A percentile compares a stretch with the other conserved stretches of the same genome.
These are phyloP conservation scores for Rhizophora apiculata DNA, from an alignment of 345 rosid species.

Conservation along the genomic window DNA sequence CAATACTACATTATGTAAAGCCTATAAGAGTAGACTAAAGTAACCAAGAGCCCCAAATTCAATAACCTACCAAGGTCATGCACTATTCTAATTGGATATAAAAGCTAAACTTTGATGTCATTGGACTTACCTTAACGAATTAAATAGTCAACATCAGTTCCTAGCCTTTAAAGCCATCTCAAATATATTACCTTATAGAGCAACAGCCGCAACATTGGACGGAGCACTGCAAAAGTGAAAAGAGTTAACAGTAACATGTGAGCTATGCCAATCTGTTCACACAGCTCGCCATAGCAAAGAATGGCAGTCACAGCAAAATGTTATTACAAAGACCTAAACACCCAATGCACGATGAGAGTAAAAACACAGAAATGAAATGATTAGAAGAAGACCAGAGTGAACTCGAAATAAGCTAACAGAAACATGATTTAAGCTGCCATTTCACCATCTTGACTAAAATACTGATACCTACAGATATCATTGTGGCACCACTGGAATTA, in stretches of 20 bases:
- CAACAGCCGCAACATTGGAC: constrained; percentile 55
- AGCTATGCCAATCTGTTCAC: no score
- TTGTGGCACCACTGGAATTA: constrained; percentile 51
- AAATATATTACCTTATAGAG: constrained; percentile 58
- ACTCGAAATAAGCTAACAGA: background rate
- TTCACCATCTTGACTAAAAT: constrained; percentile 52
- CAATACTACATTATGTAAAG: no score
- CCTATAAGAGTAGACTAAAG: no score
- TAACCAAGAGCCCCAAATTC: no score
- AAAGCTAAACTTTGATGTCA: background rate
- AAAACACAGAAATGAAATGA: background rate
- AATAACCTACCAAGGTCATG: no score
- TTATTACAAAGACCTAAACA: no score
- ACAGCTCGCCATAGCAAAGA: no score
- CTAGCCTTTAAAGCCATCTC: constrained; percentile 51
- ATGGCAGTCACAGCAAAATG: no score
- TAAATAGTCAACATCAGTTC: constrained; percentile 36
- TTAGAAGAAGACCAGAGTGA: background rate
- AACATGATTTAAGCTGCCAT: constrained; percentile 45
- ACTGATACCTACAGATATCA: constrained; percentile 60
- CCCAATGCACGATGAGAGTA: background rate
- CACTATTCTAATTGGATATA: no score
- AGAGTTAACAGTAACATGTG: no score
- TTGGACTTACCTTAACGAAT: constrained; percentile 54
- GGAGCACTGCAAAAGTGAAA: constrained; percentile 51